Evolutionary conservation across 176 grass and related monocot genomes (phyloP), one percentile per base, ranked within the genome.

Genomic region (Aegilops bicornis): DNA sequence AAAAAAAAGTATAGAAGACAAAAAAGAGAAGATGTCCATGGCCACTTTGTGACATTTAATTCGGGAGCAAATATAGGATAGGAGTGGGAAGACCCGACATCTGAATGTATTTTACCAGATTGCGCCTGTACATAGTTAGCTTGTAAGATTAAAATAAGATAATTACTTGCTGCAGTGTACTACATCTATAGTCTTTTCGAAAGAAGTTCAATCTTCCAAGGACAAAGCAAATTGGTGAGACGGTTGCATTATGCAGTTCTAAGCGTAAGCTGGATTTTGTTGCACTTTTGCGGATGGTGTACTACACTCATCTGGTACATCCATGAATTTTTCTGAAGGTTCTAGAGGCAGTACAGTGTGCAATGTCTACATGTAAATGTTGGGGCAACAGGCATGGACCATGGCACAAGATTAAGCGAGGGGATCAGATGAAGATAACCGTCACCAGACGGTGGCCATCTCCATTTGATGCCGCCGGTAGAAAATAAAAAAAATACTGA

Each of bases 221-320:
- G 10, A 43, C 23, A 22, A 8, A 73, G 37, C 22, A 22, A 73
- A 32, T 14, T 66, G 42, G 70, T 27, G 39, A 27, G 24, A 29
- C 14, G 27, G 47, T 29, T 75, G 42, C 37, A 29, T 7, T 47
- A 14, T 43, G 47, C 42, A 48, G 5, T 75, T 77, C 47, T 77
- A 56, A 56, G 47, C 0, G 17, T 77, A 77, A 35, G 19, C 10
- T 58, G 48, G 54, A 77, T 59, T 58, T 77, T 50, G 32, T 52
- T 77, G 17, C 32, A 77, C 12, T n/a, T 33, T 58, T 33, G 29
- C 48, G 32, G 45, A 77, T 77, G 48, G 17, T 77, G 50, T 31
- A 77, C 29, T 77, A 10, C 74, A 58, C 50, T 58, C 48, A 77
- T 77, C 30, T 77, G 50, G 75, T n/a, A 35, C 48, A 77, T 59